A percentile compares a stretch with the other conserved stretches of the same genome.
phyloP scores from a whole-genome alignment of 345 rosid species.

The Eucalyptus regnans region DNA sequence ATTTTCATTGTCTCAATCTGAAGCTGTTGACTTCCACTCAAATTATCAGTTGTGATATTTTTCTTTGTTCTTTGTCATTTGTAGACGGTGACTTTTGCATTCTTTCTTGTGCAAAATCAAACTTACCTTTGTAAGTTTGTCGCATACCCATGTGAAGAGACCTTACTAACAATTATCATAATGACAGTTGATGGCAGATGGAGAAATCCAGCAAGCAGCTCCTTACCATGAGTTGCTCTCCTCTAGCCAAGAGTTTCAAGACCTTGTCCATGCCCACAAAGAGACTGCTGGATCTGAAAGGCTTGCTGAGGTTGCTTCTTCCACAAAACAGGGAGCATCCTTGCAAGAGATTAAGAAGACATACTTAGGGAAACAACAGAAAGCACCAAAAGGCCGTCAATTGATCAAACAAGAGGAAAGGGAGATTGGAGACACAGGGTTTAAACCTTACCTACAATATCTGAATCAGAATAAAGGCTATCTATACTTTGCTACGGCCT shows the following conservation, averaged over 20 bases:
- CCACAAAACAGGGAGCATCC: conserved; percentile 11
- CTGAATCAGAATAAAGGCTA: conserved; percentile 68
- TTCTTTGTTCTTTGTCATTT: not conserved
- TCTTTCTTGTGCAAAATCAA: not conserved
- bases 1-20: not conserved
- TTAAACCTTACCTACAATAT: conserved; percentile 64
- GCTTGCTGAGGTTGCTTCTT: conserved; percentile 24
- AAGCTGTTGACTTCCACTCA: not conserved
- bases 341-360: conserved; percentile 48
- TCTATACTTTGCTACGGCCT: conserved; percentile 44
- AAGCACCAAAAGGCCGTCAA: conserved; percentile 43
- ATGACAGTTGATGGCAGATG: conserved; percentile 79
- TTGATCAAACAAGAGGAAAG: conserved; percentile 77
- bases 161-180: not conserved
- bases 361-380: conserved; percentile 20
- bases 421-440: conserved; percentile 74
- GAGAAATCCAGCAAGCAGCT: conserved; percentile 64
- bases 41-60: not conserved
- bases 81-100: not conserved
- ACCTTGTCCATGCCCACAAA: conserved; percentile 85
- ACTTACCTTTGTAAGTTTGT: not conserved
- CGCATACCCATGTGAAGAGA: not conserved
- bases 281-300: conserved; percentile 88
- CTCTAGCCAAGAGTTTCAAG: conserved; percentile 62
- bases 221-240: conserved; percentile 58